Evolutionary conservation across 208 protist genomes (phyloP), one percentile per base, ranked within the genome.

Genomic region (Tritrichomonas musculus): DNA sequence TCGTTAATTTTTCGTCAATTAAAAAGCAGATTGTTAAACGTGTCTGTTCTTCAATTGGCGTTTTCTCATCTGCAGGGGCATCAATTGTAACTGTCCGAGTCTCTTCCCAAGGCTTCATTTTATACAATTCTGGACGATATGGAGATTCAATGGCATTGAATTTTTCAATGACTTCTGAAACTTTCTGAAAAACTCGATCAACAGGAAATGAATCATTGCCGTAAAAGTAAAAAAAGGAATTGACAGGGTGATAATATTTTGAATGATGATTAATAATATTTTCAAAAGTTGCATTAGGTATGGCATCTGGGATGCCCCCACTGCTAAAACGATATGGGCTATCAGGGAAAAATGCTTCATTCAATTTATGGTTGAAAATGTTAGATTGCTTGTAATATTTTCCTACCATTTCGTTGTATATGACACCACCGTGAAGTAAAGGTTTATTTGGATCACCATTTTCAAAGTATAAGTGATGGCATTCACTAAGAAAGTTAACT

Each of bases 341-440:
- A 41, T 95, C 80, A 0, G 93, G 72, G 50, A 95, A 96, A n/a
- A 93, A 53, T 73, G 25, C 4, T 9, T 49, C 8, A 53, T 93
- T 50, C 20, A n/a, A 93, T 25, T 36, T 50, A 75, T 66, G 44
- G 82, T 47, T 36, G 93, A 41, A 4, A n/a, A 33, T 50, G 33
- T 55, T 1, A 92, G 72, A 8, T 77, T 2, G 94, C 69, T 25
- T 92, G 55, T 60, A 93, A 75, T 66, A 94, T 94, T 11, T 65
- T 53, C 95, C 94, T 69, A 93, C 84, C 95, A 96, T 96, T 93
- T 96, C 95, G 80, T 95, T 95, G 72, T 93, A 95, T 11, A 96
- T 94, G n/a, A 96, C 77, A 50, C 95, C 95, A n/a, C 69, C 93
- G 49, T 94, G 64, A 50, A 75, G 53, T 27, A 95, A 50, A 25